These are phyloP conservation scores for Fusarium verrucosum DNA, from an alignment of 2,329 filamentous ascomycete species.

Conservation along the genomic window DNA sequence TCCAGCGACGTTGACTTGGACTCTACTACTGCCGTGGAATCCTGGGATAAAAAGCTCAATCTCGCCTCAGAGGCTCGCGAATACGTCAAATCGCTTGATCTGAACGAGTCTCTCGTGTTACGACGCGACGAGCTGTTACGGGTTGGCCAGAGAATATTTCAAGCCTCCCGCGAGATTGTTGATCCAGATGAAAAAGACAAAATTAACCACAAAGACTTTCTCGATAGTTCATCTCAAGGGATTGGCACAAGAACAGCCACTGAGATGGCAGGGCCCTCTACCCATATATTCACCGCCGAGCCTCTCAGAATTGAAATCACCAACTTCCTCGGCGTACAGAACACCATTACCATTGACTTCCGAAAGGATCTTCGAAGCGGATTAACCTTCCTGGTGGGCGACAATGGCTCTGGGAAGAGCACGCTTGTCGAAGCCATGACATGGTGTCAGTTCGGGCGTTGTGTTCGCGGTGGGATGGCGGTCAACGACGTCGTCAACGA, in stretches of 20 bases:
- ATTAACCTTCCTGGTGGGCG: slow-evolving; percentile 29
- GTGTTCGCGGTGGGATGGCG: slow-evolving; percentile 21
- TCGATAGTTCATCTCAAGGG: slow-evolving; percentile 10
- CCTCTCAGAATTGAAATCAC: slow-evolving; percentile 30
- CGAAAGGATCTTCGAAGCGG: slow-evolving; percentile 17
- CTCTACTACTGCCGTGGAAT: background rate
- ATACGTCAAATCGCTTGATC: slow-evolving; percentile 20
- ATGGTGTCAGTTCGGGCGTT: slow-evolving; percentile 35
- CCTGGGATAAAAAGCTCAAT: slow-evolving; percentile 1
- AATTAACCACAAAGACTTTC: slow-evolving; percentile 19
- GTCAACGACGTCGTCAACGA: slow-evolving; percentile 36
- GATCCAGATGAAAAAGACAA: slow-evolving; percentile 6
- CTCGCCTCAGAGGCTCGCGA: slow-evolving; percentile 14
- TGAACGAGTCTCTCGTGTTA: slow-evolving; percentile 14
- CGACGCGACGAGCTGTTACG: slow-evolving; percentile 26
- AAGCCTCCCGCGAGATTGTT: slow-evolving; percentile 4
- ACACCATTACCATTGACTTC: slow-evolving; percentile 26
- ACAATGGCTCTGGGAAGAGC: slow-evolving; percentile 39
- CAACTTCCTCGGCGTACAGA: slow-evolving; percentile 38
- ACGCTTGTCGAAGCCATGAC: slow-evolving; percentile 29
- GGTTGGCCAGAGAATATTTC: slow-evolving; percentile 33
- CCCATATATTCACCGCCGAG: slow-evolving; percentile 29
- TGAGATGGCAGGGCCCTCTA: slow-evolving; percentile 3
- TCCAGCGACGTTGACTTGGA: background rate
- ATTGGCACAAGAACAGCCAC: slow-evolving; percentile 4